These are phyloP conservation scores for Hyaloscypha hepaticicola DNA, from an alignment of 495 filamentous ascomycete genomes.

Conservation along the genomic window DNA sequence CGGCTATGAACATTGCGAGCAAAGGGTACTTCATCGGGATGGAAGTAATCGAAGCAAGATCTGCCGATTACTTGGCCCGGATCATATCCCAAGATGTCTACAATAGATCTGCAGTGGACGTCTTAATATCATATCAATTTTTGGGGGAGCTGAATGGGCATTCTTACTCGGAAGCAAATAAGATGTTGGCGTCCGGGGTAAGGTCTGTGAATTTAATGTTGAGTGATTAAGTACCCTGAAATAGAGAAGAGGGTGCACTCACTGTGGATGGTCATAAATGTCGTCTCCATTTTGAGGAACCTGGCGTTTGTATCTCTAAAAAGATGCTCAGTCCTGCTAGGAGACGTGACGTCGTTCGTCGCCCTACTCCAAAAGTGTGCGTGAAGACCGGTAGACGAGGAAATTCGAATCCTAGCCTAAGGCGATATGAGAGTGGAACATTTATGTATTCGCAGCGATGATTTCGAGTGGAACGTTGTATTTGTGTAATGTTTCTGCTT, in stretches of 20 bases:
- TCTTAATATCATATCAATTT: background rate
- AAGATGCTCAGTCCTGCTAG: constrained; percentile 31
- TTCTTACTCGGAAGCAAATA: constrained; percentile 72
- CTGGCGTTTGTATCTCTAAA: constrained; percentile 32
- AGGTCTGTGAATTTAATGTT: constrained; percentile 54
- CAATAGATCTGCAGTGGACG: constrained; percentile 44
- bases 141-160: background rate
- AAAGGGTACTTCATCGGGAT: constrained; percentile 76
- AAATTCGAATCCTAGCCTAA: background rate
- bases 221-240: constrained; percentile 3
- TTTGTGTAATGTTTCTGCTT: constrained; percentile 9
- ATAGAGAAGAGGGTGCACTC: constrained; percentile 38
- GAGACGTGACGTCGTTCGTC: background rate
- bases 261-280: constrained; percentile 93
- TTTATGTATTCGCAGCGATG: background rate
- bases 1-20: constrained; percentile 70
- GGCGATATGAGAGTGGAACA: background rate
- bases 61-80: constrained; percentile 72
- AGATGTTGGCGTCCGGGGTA: constrained; percentile 71
- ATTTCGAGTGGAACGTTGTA: constrained; percentile 5
- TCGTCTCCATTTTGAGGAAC: constrained; percentile 71
- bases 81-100: constrained; percentile 78
- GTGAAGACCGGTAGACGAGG: background rate
- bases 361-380: background rate
- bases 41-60: constrained; percentile 85